These are phyloP conservation scores for Colletotrichum phormii DNA, from an alignment of 2,329 filamentous ascomycete genomes.

Conservation along the genomic window DNA sequence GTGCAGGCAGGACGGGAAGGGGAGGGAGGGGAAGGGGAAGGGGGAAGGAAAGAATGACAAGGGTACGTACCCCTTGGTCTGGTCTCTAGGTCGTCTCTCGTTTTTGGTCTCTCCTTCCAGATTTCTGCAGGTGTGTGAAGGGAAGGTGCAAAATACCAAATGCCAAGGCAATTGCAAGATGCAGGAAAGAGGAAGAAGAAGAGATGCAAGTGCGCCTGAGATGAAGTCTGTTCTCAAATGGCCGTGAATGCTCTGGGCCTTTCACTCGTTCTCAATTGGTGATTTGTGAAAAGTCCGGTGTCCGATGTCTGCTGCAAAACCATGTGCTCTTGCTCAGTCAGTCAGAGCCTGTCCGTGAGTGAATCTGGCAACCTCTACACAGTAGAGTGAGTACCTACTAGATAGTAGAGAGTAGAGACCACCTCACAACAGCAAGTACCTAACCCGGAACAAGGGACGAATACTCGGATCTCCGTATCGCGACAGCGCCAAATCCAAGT, in stretches of 20 bases:
- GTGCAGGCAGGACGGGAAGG: not conserved
- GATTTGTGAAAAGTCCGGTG: not conserved
- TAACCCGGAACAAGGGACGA: not conserved
- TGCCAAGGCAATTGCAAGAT: not conserved
- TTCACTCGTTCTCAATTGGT: not conserved
- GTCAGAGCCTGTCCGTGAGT: not conserved
- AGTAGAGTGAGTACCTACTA: too few relatives aligned
- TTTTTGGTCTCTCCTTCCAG: not conserved
- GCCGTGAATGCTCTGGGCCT: not conserved
- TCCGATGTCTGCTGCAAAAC: not conserved
- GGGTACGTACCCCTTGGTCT: not conserved
- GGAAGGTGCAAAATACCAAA: not conserved
- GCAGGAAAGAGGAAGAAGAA: not conserved
- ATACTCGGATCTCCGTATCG: not conserved
- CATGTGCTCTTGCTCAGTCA: not conserved
- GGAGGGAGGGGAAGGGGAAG: not conserved
- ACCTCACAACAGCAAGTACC: not conserved
- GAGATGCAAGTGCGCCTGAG: not conserved
- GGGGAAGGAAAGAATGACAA: not conserved
- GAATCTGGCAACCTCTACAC: conserved; percentile 1
- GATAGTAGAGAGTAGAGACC: not conserved
- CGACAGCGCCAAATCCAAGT: conserved; percentile 10
- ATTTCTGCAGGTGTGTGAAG: too few relatives aligned
- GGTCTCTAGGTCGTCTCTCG: not conserved
- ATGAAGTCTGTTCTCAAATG: not conserved